Evolutionary conservation across 2,329 filamentous ascomycete genomes (phyloP).

Genomic region (Botryotinia calthae): DNA sequence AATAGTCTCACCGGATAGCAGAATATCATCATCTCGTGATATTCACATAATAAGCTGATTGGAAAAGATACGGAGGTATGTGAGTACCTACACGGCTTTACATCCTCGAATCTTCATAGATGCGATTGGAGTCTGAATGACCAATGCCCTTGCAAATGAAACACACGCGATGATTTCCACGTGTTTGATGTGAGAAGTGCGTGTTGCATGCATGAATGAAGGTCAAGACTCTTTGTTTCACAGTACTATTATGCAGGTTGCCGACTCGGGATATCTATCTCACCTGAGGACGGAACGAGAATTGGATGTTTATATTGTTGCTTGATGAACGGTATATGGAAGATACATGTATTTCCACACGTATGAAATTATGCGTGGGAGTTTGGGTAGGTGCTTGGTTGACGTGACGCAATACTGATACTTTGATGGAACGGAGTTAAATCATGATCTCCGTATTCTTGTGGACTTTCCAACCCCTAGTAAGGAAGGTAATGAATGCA

Average conservation of each 20-base stretch:
- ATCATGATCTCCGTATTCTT: conserved; percentile 6
- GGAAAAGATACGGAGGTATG: neutral
- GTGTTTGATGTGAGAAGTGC: neutral
- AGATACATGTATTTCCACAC: neutral
- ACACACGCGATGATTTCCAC: neutral
- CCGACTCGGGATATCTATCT: neutral
- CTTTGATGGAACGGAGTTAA: neutral
- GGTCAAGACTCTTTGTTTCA: conserved; percentile 2
- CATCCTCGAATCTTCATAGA: neutral
- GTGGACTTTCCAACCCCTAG: neutral
- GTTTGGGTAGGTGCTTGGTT: neutral
- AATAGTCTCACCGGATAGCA: neutral
- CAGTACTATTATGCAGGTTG: too few relatives aligned
- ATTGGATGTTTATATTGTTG: too few relatives aligned
- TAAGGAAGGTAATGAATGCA: neutral
- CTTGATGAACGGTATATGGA: neutral
- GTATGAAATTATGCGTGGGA: neutral
- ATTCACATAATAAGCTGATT: neutral
- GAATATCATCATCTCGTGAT: neutral
- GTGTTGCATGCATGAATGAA: neutral
- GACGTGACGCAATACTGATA: conserved; percentile 7
- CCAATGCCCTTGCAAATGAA: neutral
- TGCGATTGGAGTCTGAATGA: neutral
- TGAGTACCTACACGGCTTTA: neutral
- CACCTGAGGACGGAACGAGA: neutral